Evolutionary conservation across 2,329 filamentous ascomycete species (phyloP).

Genomic region (Colletotrichum karsti): DNA sequence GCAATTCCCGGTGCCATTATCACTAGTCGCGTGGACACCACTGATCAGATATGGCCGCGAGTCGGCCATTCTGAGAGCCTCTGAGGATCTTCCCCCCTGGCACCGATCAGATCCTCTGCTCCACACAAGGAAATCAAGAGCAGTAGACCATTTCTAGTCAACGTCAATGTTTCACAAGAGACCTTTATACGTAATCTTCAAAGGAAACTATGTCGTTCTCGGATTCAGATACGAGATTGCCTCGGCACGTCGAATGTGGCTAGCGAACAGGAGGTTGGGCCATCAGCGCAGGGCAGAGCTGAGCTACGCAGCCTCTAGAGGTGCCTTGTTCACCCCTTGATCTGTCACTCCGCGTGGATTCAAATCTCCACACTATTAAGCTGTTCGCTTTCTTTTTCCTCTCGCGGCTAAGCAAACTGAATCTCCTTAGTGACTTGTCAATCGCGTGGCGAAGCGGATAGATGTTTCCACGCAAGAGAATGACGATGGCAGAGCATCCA

Average conservation of each 20-base stretch:
- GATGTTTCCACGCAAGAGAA: too few relatives aligned
- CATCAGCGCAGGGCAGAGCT: neutral
- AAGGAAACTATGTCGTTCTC: too few relatives aligned
- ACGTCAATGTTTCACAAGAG: too few relatives aligned
- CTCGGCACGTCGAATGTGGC: neutral
- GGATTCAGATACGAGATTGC: neutral
- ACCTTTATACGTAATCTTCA: too few relatives aligned
- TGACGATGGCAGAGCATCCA: too few relatives aligned
- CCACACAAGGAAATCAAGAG: too few relatives aligned
- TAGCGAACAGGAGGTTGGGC: neutral
- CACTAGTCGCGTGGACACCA: neutral
- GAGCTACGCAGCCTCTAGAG: neutral
- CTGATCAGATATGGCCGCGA: neutral
- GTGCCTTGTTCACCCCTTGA: neutral
- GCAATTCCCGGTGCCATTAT: neutral
- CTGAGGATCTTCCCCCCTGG: too few relatives aligned
- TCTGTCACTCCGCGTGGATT: neutral
- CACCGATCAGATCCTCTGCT: too few relatives aligned
- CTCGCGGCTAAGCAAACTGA: slow-evolving; percentile 4
- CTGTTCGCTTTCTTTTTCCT: slow-evolving; percentile 20
- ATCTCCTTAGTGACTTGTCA: neutral
- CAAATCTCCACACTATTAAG: slow-evolving; percentile 5
- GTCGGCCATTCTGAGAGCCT: too few relatives aligned
- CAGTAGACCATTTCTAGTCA: too few relatives aligned
- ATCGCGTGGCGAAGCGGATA: slow-evolving; percentile 6